Percentiles rank a stretch among this genome's conserved stretches.
Evolutionary conservation across 345 rosid genomes (phyloP).

Genomic region (Eucalyptus guilfoylei): DNA sequence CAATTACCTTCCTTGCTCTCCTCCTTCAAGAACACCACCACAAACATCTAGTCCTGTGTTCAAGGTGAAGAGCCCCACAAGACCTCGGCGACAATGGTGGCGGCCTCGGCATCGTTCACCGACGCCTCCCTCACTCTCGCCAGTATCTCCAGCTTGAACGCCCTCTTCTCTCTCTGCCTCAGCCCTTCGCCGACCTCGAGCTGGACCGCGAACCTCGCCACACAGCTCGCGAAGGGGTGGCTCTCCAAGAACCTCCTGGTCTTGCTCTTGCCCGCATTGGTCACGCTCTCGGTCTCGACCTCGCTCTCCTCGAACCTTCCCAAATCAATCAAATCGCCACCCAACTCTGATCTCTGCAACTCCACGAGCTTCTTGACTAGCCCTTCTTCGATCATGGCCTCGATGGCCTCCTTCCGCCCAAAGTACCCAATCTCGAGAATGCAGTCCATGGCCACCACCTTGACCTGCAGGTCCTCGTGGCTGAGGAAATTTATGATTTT

Average conservation of each 20-base stretch:
- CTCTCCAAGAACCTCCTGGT: conserved; percentile 18
- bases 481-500: conserved; percentile 27
- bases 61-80: conserved; percentile 73
- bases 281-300: neutral
- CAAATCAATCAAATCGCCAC: conserved; percentile 48
- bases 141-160: conserved; percentile 44
- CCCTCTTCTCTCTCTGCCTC: conserved; percentile 60
- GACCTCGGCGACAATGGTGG: conserved; percentile 60
- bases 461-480: conserved; percentile 23
- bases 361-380: conserved; percentile 34
- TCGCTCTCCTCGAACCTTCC: conserved; percentile 3
- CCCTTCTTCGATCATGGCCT: conserved; percentile 34
- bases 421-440: conserved; percentile 54
- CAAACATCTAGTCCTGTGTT: neutral
- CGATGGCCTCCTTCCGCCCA: conserved; percentile 57
- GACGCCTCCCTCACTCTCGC: conserved; percentile 29
- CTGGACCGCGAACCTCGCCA: conserved; percentile 62
- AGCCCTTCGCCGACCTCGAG: conserved; percentile 69
- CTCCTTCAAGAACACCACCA: neutral
- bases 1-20: neutral
- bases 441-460: conserved; percentile 32
- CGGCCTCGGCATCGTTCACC: conserved; percentile 45
- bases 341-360: conserved; percentile 45
- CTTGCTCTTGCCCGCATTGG: neutral
- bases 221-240: conserved; percentile 61